Conservation (phyloP, 2,329 filamentous ascomycete species). For the Aspergillus niger region DNA sequence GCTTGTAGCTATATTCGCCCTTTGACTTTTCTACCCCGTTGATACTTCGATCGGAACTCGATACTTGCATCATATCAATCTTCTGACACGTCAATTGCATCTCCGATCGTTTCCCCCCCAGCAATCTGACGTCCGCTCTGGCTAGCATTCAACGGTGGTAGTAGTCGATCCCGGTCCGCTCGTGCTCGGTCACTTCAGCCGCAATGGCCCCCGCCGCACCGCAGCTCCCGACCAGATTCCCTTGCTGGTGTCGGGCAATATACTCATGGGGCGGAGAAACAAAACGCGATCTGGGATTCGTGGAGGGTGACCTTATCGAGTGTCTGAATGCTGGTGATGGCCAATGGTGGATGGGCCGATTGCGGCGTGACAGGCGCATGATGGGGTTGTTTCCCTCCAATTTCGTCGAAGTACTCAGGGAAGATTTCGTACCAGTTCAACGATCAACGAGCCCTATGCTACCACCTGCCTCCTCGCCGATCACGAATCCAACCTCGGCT, state of each 20-base stretch:
- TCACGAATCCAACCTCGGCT: conserved; percentile 48
- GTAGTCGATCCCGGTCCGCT: neutral
- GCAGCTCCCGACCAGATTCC: conserved; percentile 72
- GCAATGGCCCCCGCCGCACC: conserved; percentile 51
- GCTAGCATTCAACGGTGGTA: neutral
- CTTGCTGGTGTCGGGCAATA: conserved; percentile 86
- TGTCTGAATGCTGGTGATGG: conserved; percentile 97
- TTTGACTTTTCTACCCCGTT: neutral
- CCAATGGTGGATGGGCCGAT: conserved; percentile 95
- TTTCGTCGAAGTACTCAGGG: conserved; percentile 87
- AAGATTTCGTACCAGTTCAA: conserved; percentile 73
- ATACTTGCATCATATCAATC: neutral
- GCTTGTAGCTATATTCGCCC: neutral
- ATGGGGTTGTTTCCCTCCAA: conserved; percentile 95
- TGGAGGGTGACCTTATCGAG: conserved; percentile 97
- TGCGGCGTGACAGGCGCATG: conserved; percentile 85
- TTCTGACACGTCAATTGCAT: conserved; percentile 2
- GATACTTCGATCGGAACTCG: no score
- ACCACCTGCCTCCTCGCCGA: conserved; percentile 51
- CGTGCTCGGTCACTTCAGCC: conserved; percentile 11
- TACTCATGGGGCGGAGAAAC: conserved; percentile 96
- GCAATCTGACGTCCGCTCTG: neutral
- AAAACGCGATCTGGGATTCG: conserved; percentile 91
- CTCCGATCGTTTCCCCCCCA: neutral
- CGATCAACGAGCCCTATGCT: conserved; percentile 56